Evolutionary conservation across 805 yeast species (phyloP), one percentile per base, ranked within the genome.

Genomic region (Zygotorulaspora danielsina): DNA sequence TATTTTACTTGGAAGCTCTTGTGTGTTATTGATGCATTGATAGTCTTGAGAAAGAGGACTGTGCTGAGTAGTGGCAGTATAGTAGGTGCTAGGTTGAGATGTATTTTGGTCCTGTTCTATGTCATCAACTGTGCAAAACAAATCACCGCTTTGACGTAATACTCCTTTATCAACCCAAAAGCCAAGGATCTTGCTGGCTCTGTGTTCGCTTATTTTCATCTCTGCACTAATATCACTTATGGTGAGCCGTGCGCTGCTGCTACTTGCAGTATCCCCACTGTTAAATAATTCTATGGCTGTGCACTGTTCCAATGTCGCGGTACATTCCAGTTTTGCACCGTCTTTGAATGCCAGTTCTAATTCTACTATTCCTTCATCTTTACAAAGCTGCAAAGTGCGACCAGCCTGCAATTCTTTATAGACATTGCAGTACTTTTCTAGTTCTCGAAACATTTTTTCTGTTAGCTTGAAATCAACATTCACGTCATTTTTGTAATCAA

Each of bases 241-340:
- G 0, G 72, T 48, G 3, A 70, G 30, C n/a, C n/a, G n/a, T n/a
- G n/a, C n/a, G 10, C 12, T 32, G 7, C 36, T 30, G 12, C 30
- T 16, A 10, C 30, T 12, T 34, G 57, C 20, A 3, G 28, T 18
- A 29, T 28, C 29, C 2, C 42, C 34, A 13, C 43, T 39, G 29
- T 71, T 59, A 48, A 82, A 81, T 8, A 69, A 58, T 15, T 66
- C 56, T 6, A 84, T 72, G 3, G 85, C 74, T 0, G 81, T 65
- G 1, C 93, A 94, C 46, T 78, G 78, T 27, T 77, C 83, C 0
- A 95, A 82, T 1, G 81, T 58, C 0, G 83, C 95, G 5, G 66
- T 65, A 45, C 74, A 69, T 0, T 53, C 45, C 16, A 56, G 37
- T 0, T 41, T 42, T 9, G 72, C 59, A n/a, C 50, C 49, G 37